Evolutionary conservation across 2,329 filamentous ascomycete genomes (phyloP), one percentile per base, ranked within the genome.

Genomic region (Neonectria sp.): DNA sequence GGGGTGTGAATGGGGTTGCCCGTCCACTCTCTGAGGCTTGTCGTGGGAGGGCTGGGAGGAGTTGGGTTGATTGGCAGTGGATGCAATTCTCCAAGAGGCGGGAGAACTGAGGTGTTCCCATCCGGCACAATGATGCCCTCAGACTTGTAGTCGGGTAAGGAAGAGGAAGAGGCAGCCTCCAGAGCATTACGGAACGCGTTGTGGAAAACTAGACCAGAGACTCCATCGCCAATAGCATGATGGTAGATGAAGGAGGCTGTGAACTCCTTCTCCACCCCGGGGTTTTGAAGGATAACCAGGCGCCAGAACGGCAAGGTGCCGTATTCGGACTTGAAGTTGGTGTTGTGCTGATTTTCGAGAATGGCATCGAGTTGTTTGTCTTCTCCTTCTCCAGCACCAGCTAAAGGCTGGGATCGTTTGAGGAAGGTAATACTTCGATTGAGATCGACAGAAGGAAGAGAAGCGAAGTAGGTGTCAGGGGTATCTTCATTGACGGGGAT

Each of bases 171-270:
- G 13, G 27, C n/a, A 33, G 35, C 17, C 5, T 60, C 48, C 7
- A 86, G 67, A 5, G 80, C 82, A 6, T 72, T 68, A 5, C 81
- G 77, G 43, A 87, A 83, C 0, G 78, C 75, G 9, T 76, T 71
- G 61, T 86, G 85, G 66, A 86, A 86, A 0, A 82, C 77, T 31
- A 84, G 78, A 0, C 82, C 83, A 0, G 83, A 84, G 9, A 74
- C 75, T 2, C 85, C 84, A 69, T 87, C 85, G 3, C 81, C 81
- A 56, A 86, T 76, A 3, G 81, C 82, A 75, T 86, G 85, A 63
- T 87, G 85, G 68, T 79, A 85, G 11, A 86, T 76, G 73, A 85
- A 86, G 2, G 74, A 75, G 2, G 80, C 82, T 1, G 82, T 84
- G 65, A 87, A 86, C 3, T 66, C 69, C 3, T 61, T 71, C 3